Percentiles rank a stretch among this genome's conserved stretches.
phyloP scores from a whole-genome alignment of 768 basidiomycete genomes.

The Boletus sp. region DNA sequence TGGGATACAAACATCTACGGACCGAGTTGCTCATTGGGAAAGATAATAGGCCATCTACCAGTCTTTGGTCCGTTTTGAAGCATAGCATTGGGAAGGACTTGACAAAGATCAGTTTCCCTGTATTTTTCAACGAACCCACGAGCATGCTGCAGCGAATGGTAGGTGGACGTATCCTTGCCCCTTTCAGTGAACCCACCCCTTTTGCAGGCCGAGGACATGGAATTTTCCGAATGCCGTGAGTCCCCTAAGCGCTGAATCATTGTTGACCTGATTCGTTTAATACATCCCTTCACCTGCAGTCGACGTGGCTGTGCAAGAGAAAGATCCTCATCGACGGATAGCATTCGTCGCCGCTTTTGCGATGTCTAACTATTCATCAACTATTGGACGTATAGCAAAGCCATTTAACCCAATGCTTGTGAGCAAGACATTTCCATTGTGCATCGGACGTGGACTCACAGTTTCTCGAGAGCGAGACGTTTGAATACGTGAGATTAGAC shows the following conservation, averaged over 20 bases:
- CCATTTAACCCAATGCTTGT: constrained; percentile 97
- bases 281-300: constrained; percentile 46
- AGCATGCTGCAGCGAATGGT: constrained; percentile 97
- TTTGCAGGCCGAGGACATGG: constrained; percentile 87
- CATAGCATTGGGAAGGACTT: constrained; percentile 94
- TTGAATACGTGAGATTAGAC: constrained; percentile 87
- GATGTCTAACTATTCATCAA: constrained; percentile 97
- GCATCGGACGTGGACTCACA: not conserved
- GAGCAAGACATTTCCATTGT: constrained; percentile 24
- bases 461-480: constrained; percentile 72
- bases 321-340: constrained; percentile 75
- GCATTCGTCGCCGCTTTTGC: constrained; percentile 96
- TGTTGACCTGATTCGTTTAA: constrained; percentile 6
- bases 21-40: constrained; percentile 54
- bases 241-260: not conserved
- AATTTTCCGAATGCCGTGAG: constrained; percentile 89
- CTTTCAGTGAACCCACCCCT: not conserved
- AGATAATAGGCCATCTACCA: constrained; percentile 84
- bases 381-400: constrained; percentile 94
- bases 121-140: constrained; percentile 91
- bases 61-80: constrained; percentile 93
- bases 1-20: constrained; percentile 66
- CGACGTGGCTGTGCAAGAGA: constrained; percentile 76
- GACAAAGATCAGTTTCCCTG: constrained; percentile 93
- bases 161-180: constrained; percentile 13